phyloP scores from a whole-genome alignment of 345 rosid genomes.

The Linum lewisii region DNA sequence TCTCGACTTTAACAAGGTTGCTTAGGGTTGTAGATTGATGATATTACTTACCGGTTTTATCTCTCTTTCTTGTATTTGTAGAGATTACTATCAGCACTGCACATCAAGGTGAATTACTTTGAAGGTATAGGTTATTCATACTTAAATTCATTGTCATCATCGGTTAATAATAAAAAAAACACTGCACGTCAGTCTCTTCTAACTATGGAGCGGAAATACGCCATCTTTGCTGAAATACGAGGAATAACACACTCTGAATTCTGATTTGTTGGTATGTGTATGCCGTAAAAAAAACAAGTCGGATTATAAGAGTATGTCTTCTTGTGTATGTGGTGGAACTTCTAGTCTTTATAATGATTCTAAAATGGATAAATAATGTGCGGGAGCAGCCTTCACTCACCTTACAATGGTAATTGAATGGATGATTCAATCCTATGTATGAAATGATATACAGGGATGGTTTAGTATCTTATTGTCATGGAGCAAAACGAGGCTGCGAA shows the following conservation, averaged over 20 bases:
- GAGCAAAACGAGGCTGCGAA: slow-evolving; percentile 43
- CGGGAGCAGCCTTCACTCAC: background rate
- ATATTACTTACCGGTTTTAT: background rate
- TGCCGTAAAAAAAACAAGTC: no score
- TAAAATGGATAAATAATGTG: no score
- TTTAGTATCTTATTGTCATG: slow-evolving; percentile 24
- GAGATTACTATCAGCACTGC: background rate
- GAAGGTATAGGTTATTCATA: background rate
- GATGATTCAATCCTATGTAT: background rate
- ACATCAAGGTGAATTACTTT: background rate
- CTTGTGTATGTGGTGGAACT: background rate
- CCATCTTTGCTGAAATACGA: background rate
- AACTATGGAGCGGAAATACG: background rate
- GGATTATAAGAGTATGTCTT: background rate
- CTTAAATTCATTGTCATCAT: background rate
- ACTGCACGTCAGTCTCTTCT: background rate
- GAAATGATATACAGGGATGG: background rate
- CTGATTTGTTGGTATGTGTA: no score
- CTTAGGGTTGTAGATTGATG: background rate
- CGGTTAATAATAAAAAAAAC: background rate
- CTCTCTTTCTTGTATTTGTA: background rate
- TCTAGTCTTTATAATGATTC: background rate
- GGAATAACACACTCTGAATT: no score
- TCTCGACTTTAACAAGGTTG: background rate
- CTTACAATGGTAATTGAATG: background rate